These are phyloP conservation scores for Metschnikowia henanensis DNA, from an alignment of 805 yeast genomes.

Conservation along the genomic window DNA sequence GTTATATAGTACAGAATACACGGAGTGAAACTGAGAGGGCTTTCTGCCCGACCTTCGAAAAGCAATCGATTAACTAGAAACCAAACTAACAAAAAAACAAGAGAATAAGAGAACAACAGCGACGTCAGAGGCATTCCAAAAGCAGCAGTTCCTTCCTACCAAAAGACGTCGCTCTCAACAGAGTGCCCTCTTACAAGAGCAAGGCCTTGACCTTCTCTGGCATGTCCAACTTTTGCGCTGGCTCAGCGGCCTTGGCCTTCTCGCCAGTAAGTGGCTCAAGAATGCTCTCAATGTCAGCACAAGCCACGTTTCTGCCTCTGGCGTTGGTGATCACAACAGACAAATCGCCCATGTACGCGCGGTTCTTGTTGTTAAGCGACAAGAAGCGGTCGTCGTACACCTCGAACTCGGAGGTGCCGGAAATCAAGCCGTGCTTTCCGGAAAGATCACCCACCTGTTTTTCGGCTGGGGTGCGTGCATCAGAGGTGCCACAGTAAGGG, in stretches of 20 bases:
- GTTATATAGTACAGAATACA: neutral
- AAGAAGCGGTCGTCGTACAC: constrained; percentile 1
- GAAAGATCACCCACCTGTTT: constrained; percentile 8
- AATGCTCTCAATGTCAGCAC: constrained; percentile 2
- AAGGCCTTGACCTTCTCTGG: neutral
- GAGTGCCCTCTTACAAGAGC: neutral
- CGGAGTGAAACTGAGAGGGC: neutral
- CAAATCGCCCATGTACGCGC: constrained; percentile 4
- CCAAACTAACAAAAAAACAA: neutral
- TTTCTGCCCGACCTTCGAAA: neutral
- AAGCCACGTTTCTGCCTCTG: neutral
- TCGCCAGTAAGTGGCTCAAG: neutral
- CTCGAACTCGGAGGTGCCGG: neutral
- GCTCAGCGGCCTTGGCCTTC: constrained; percentile 2
- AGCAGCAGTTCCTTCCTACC: neutral
- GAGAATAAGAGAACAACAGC: neutral
- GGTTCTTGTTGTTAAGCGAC: constrained; percentile 8
- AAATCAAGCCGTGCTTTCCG: constrained; percentile 5
- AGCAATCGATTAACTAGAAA: neutral
- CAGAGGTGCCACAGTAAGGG: constrained; percentile 3
- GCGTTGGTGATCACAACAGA: constrained; percentile 2
- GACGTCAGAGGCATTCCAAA: neutral
- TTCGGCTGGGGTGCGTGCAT: constrained; percentile 3
- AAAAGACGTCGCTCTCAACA: neutral
- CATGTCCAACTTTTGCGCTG: neutral